These are phyloP conservation scores for Phytophthora megakarya DNA, from an alignment of 352 stramenopile genomes.

Conservation along the genomic window DNA sequence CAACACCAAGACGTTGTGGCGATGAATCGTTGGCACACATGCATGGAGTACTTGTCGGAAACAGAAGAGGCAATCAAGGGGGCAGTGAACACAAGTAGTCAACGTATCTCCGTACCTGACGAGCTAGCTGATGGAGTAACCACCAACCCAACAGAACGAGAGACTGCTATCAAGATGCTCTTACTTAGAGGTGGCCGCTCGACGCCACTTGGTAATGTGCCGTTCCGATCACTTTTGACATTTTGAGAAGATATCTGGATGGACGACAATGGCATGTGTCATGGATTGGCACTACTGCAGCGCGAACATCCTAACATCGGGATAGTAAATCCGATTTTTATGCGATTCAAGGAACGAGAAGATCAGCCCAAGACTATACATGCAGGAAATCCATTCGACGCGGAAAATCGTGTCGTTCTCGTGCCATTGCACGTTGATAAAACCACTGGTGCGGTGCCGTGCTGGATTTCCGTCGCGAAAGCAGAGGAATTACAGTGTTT, in stretches of 20 bases:
- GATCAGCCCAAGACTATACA: background rate
- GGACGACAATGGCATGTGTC: background rate
- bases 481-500: background rate
- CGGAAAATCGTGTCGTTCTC: background rate
- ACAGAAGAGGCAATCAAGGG: background rate
- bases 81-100: constrained; percentile 1
- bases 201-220: background rate
- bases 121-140: constrained; percentile 1
- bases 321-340: background rate
- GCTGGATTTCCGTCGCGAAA: background rate
- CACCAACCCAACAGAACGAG: background rate
- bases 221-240: background rate
- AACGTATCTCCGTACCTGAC: background rate
- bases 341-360: background rate
- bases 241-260: constrained; percentile 1
- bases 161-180: background rate
- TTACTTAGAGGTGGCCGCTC: background rate
- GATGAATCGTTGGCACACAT: constrained; percentile 5
- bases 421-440: background rate
- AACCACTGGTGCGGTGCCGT: constrained; percentile 7
- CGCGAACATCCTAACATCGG: background rate
- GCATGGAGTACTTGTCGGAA: background rate
- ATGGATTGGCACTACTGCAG: background rate
- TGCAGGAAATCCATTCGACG: background rate
- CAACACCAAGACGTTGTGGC: background rate